These are phyloP conservation scores for Penicillium crystallinum DNA, from an alignment of 495 filamentous ascomycete species.

Conservation along the genomic window DNA sequence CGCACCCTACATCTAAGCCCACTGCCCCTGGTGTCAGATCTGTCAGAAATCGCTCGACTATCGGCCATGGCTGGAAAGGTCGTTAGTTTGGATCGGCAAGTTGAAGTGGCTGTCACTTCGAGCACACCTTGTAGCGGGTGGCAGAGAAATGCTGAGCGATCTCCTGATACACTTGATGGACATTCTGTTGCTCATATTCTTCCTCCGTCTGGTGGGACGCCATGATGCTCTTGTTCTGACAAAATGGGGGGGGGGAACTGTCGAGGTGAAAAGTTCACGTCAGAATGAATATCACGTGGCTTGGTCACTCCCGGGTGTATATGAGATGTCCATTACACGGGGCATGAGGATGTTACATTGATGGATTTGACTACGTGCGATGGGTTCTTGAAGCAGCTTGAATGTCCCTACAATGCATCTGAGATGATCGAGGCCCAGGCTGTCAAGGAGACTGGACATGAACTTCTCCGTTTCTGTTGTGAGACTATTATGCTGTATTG, in stretches of 20 bases:
- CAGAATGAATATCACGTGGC: constrained; percentile 5
- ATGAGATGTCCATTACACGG: not conserved
- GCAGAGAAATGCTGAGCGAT: constrained; percentile 94
- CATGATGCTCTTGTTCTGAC: constrained; percentile 5
- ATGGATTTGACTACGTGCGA: too few species aligned
- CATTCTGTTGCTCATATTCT: constrained; percentile 75
- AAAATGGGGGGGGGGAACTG: not conserved
- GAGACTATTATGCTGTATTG: too few species aligned
- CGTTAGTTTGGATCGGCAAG: not conserved
- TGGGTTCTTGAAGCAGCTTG: too few species aligned
- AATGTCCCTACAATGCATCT: too few species aligned
- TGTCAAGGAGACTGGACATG: too few species aligned
- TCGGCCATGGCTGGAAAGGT: constrained; percentile 72
- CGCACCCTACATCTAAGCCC: constrained; percentile 84
- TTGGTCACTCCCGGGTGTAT: not conserved
- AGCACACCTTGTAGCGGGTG: constrained; percentile 79
- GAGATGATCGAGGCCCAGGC: too few species aligned
- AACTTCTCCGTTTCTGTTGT: too few species aligned
- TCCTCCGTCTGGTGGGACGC: constrained; percentile 20
- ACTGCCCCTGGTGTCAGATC: constrained; percentile 65
- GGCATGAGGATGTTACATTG: too few species aligned
- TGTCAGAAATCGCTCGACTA: constrained; percentile 74
- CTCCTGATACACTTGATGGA: constrained; percentile 89
- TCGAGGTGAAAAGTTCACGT: constrained; percentile 1
- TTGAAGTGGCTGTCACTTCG: not conserved